phyloP scores from a whole-genome alignment of 306 rosid genomes.

The Crataegus laevigata region DNA sequence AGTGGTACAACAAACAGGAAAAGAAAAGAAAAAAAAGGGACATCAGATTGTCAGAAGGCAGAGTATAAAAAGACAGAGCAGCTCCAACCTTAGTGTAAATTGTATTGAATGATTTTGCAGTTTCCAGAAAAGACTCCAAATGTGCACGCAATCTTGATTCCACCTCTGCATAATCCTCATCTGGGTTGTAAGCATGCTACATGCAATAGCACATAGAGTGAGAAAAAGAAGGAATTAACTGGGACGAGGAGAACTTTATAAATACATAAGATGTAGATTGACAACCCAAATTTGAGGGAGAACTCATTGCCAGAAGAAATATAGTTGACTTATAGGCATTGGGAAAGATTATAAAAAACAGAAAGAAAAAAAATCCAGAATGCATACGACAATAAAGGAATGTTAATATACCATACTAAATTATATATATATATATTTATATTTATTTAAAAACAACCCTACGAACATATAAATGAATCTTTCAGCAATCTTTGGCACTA shows the following conservation, averaged over 20 bases:
- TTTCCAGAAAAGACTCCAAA: conserved; percentile 89
- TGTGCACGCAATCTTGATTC: conserved; percentile 78
- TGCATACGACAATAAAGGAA: background rate
- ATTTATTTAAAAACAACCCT: background rate
- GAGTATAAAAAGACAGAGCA: background rate
- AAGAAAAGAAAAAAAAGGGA: background rate
- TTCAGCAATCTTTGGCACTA: background rate
- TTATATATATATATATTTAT: too few relatives aligned
- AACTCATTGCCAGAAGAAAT: background rate
- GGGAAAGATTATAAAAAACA: background rate
- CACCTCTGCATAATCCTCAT: conserved; percentile 77
- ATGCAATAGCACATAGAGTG: conserved; percentile 17
- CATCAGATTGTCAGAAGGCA: background rate
- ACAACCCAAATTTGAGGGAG: background rate
- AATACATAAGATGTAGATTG: background rate
- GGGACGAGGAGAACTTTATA: background rate
- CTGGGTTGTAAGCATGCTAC: conserved; percentile 88
- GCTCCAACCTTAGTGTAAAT: conserved; percentile 78
- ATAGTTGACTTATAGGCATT: background rate
- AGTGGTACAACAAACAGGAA: background rate
- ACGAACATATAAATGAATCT: background rate
- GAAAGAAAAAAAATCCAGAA: background rate
- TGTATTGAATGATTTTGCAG: conserved; percentile 81
- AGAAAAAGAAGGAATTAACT: conserved; percentile 1
- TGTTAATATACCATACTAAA: background rate